phyloP scores from a whole-genome alignment of 2,329 filamentous ascomycete species.

The Aureobasidium sp. region DNA sequence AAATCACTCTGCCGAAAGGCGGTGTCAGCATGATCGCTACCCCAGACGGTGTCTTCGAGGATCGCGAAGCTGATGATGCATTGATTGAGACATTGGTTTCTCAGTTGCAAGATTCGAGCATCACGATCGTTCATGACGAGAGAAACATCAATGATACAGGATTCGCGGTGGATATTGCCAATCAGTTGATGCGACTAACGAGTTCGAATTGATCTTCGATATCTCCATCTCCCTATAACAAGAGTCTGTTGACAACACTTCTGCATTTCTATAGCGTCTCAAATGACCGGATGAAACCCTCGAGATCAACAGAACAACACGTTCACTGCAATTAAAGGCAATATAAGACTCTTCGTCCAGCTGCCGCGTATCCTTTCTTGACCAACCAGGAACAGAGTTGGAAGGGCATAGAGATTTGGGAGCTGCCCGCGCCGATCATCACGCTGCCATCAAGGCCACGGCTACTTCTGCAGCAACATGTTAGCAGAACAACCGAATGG shows the following conservation, averaged over 20 bases:
- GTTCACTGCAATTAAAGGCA: too few relatives aligned
- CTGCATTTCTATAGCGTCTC: neutral
- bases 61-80: conserved; percentile 38
- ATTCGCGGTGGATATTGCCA: conserved; percentile 43
- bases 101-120: conserved; percentile 40
- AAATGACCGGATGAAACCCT: too few relatives aligned
- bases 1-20: conserved; percentile 51
- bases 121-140: conserved; percentile 45
- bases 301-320: too few relatives aligned
- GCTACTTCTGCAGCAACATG: too few relatives aligned
- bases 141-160: conserved; percentile 46
- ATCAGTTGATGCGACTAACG: conserved; percentile 16
- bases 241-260: neutral
- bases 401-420: neutral
- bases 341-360: neutral
- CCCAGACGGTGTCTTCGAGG: conserved; percentile 45
- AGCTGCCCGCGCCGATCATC: neutral
- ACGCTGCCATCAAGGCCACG: neutral
- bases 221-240: neutral
- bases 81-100: conserved; percentile 41
- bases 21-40: conserved; percentile 54
- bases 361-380: neutral
- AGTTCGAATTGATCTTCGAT: neutral
- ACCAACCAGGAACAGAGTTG: too few relatives aligned
- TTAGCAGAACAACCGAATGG: neutral